Percentiles rank a stretch among this genome's conserved stretches.
These are phyloP conservation scores for Dictyostelium brefeldianum DNA, from an alignment of 78 protist genomes.

Conservation along the genomic window DNA sequence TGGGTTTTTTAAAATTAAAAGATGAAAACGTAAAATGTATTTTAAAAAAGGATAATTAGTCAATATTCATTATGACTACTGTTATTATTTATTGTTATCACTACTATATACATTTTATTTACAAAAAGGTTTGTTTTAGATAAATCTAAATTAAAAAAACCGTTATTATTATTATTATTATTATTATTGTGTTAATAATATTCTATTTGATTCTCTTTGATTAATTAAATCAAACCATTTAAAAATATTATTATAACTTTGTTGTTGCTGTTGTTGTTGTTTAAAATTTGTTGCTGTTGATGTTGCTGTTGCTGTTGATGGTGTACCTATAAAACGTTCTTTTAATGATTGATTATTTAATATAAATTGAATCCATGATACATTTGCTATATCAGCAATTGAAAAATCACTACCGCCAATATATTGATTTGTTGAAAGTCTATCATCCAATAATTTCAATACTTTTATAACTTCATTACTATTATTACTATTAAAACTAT, in stretches of 20 bases:
- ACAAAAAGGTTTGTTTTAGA: no score
- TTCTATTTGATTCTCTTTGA: not conserved
- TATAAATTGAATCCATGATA: not conserved
- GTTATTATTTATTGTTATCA: no score
- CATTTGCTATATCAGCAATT: constrained; percentile 86
- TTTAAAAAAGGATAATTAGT: no score
- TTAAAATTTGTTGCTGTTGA: no score
- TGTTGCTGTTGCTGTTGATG: not conserved
- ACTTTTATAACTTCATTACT: constrained; percentile 88
- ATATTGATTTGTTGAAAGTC: constrained; percentile 79
- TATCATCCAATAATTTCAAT: constrained; percentile 86
- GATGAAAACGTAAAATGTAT: no score
- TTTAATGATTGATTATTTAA: not conserved
- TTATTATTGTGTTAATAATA: not conserved
- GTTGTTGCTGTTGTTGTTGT: no score
- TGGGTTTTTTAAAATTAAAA: no score
- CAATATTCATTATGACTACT: no score
- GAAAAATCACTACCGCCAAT: constrained; percentile 89
- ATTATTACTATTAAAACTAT: not conserved
- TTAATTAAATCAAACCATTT: constrained; percentile 21
- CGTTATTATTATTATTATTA: no score
- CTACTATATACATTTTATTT: not conserved
- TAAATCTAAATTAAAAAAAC: no score
- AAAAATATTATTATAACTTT: not conserved
- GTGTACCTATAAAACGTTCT: not conserved